These are phyloP conservation scores for Rostrohypoxylon terebratum DNA, from an alignment of 495 filamentous ascomycete genomes.

Conservation along the genomic window DNA sequence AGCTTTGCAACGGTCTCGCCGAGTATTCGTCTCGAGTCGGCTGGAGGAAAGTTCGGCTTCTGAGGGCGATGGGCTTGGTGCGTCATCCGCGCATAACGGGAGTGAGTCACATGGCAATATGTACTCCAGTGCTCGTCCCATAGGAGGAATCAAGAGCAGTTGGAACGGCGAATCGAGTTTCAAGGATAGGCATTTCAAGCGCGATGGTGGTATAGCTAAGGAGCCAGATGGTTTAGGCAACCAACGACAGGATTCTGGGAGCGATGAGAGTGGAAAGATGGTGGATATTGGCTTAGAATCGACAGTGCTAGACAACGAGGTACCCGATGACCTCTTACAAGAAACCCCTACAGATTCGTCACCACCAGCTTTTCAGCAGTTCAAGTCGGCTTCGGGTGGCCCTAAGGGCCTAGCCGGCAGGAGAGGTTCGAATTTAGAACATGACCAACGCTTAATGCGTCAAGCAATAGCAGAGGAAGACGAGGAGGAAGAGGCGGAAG, in stretches of 20 bases:
- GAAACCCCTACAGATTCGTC: constrained; percentile 71
- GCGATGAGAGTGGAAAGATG: constrained; percentile 73
- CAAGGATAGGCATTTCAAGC: constrained; percentile 46
- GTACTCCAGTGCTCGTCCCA: constrained; percentile 51
- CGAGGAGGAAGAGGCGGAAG: constrained; percentile 44
- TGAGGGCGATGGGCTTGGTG: constrained; percentile 72
- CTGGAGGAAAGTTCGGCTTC: constrained; percentile 84
- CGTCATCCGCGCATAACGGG: constrained; percentile 67
- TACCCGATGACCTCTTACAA: constrained; percentile 68
- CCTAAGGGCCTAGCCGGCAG: constrained; percentile 37
- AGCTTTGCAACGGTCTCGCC: constrained; percentile 86
- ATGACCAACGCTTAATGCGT: constrained; percentile 49
- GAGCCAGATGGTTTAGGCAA: constrained; percentile 59
- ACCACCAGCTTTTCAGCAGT: constrained; percentile 89
- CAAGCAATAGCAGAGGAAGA: constrained; percentile 50
- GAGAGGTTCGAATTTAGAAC: constrained; percentile 46
- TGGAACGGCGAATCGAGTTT: constrained; percentile 66
- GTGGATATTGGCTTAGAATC: constrained; percentile 89
- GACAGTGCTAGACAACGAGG: constrained; percentile 66
- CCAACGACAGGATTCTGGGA: constrained; percentile 53
- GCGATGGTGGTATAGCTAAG: constrained; percentile 46
- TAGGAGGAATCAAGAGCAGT: constrained; percentile 68
- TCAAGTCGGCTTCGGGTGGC: constrained; percentile 58
- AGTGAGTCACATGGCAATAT: constrained; percentile 53
- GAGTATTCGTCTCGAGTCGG: constrained; percentile 83